Evolutionary conservation across 306 rosid genomes (phyloP).

Genomic region (Vigna mungo): DNA sequence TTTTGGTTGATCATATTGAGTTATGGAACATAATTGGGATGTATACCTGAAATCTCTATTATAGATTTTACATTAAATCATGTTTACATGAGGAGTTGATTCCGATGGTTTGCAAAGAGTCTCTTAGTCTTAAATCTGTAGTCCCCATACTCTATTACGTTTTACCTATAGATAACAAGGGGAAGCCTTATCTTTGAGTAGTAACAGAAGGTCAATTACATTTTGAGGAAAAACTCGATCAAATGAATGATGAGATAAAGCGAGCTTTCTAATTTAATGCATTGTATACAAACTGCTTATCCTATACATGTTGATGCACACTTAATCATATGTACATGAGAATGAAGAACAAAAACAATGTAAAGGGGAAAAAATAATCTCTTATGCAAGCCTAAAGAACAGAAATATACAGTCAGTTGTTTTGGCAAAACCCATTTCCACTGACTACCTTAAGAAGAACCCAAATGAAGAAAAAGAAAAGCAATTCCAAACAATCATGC

Average conservation of each 20-base stretch:
- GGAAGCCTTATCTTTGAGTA: neutral
- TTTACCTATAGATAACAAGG: neutral
- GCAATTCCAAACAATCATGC: slow-evolving; percentile 25
- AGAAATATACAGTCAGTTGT: neutral
- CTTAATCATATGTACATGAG: neutral
- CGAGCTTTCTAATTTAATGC: neutral
- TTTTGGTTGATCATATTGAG: neutral
- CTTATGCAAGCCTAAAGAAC: neutral
- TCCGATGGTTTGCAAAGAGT: neutral
- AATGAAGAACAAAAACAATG: slow-evolving; percentile 33
- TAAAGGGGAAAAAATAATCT: neutral
- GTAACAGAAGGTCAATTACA: neutral
- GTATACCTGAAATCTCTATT: neutral
- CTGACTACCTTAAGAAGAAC: neutral
- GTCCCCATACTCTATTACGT: neutral
- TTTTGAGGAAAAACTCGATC: neutral
- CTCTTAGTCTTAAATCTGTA: neutral
- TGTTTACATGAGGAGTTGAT: neutral
- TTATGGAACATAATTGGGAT: neutral
- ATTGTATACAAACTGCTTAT: slow-evolving; percentile 27
- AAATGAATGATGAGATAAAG: neutral
- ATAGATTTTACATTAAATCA: neutral
- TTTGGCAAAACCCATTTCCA: neutral
- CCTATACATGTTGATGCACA: slow-evolving; percentile 12
- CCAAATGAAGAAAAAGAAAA: slow-evolving; percentile 13